Evolutionary conservation across 169 alveolate species (phyloP).

Genomic region (Plasmodium coatneyi): DNA sequence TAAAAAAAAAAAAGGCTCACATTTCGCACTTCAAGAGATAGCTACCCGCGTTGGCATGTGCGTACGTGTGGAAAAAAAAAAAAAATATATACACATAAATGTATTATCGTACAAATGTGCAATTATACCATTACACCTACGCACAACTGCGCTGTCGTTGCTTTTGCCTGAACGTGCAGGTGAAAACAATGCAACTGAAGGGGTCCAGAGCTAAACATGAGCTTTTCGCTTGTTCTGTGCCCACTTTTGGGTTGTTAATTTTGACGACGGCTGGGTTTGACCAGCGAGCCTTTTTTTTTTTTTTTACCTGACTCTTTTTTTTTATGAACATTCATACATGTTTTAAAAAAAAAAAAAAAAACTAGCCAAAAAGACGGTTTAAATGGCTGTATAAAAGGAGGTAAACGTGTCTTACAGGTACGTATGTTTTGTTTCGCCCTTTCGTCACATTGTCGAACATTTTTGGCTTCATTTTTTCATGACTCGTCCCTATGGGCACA

Average conservation of each 20-base stretch:
- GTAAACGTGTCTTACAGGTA: background rate
- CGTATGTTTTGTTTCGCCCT: background rate
- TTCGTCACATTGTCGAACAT: background rate
- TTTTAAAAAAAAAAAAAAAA: background rate
- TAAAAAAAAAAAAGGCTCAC: slow-evolving; percentile 16
- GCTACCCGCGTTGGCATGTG: slow-evolving; percentile 14
- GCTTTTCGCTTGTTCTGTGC: background rate
- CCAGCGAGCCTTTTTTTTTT: background rate
- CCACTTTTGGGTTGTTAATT: background rate
- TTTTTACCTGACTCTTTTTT: background rate
- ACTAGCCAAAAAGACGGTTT: background rate
- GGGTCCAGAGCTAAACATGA: slow-evolving; percentile 2
- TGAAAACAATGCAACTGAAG: background rate
- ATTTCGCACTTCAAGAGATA: background rate
- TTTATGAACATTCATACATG: background rate
- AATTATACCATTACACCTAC: background rate
- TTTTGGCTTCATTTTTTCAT: background rate
- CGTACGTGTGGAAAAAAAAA: background rate
- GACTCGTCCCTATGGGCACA: background rate
- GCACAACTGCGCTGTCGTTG: background rate
- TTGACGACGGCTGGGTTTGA: background rate
- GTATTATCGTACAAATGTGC: background rate
- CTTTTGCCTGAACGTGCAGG: slow-evolving; percentile 9
- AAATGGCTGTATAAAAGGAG: background rate
- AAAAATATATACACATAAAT: background rate